Conservation (phyloP, 1,284 basidiomycete species). For the Schizopora paradoxa region DNA sequence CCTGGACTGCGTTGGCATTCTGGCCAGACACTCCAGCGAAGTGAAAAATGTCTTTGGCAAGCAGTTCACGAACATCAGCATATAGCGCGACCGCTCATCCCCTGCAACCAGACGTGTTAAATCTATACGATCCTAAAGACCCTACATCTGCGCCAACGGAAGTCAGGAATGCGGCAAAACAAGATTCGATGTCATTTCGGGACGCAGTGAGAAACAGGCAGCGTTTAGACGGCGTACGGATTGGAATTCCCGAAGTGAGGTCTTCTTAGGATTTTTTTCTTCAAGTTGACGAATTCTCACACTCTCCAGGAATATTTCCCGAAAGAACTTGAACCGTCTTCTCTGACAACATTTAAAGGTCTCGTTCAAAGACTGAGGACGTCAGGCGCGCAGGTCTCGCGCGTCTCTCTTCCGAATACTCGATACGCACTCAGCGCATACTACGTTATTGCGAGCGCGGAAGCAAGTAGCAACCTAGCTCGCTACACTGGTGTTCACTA, state of each 20-base stretch:
- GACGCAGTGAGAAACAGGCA: constrained; percentile 16
- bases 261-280: constrained; percentile 14
- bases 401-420: constrained; percentile 78
- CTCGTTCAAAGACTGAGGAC: constrained; percentile 46
- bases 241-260: constrained; percentile 50
- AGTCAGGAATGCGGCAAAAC: constrained; percentile 31
- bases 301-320: constrained; percentile 75
- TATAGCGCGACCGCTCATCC: constrained; percentile 6
- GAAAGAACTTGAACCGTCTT: constrained; percentile 50
- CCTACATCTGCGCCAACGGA: constrained; percentile 63
- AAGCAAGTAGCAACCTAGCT: constrained; percentile 91
- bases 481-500: constrained; percentile 84
- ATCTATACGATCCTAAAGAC: constrained; percentile 67
- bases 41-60: constrained; percentile 60
- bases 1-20: constrained; percentile 88
- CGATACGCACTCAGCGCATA: constrained; percentile 85
- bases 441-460: constrained; percentile 91
- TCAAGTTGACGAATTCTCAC: constrained; percentile 24
- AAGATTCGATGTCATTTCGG: too few species aligned
- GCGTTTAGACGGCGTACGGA: constrained; percentile 42
- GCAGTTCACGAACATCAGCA: constrained; percentile 19
- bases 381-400: constrained; percentile 64
- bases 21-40: constrained; percentile 52
- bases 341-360: constrained; percentile 43
- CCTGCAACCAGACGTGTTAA: constrained; percentile 49